Percentiles rank a stretch among this genome's conserved stretches.
Evolutionary conservation across 1,139 yeast species (phyloP).

Genomic region (Hyphopichia fennica): DNA sequence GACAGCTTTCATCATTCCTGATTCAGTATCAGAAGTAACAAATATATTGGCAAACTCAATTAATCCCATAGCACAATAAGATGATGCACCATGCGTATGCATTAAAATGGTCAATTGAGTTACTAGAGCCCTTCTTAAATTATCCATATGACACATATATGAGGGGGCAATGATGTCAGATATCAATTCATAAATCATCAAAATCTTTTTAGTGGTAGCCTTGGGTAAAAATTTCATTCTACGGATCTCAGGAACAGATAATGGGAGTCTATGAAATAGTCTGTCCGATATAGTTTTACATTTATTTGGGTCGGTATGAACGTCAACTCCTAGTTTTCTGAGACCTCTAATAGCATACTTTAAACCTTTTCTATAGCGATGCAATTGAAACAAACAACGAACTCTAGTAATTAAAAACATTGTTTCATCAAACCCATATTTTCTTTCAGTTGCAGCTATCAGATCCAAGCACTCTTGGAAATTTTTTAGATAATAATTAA

Average conservation of each 20-base stretch:
- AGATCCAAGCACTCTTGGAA: slow-evolving; percentile 29
- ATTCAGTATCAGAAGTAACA: slow-evolving; percentile 37
- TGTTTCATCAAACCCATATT: slow-evolving; percentile 27
- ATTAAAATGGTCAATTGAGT: slow-evolving; percentile 24
- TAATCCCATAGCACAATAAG: slow-evolving; percentile 28
- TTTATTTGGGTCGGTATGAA: slow-evolving; percentile 22
- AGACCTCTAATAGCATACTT: slow-evolving; percentile 36
- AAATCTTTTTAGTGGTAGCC: slow-evolving; percentile 27
- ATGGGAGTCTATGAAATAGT: slow-evolving; percentile 34
- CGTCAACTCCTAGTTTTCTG: slow-evolving; percentile 28
- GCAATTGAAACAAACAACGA: slow-evolving; percentile 38
- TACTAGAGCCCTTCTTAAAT: slow-evolving; percentile 23
- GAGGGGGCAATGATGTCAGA: slow-evolving; percentile 40
- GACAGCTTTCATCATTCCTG: slow-evolving; percentile 23
- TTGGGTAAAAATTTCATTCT: slow-evolving; percentile 23
- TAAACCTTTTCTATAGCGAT: slow-evolving; percentile 34
- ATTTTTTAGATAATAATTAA: slow-evolving; percentile 25
- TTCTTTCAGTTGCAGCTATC: slow-evolving; percentile 21
- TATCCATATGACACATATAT: slow-evolving; percentile 23
- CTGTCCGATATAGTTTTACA: slow-evolving; percentile 20
- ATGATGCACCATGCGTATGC: slow-evolving; percentile 24
- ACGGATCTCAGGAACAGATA: slow-evolving; percentile 44
- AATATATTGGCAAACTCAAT: slow-evolving; percentile 35
- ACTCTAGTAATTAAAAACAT: slow-evolving; percentile 37
- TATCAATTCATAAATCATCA: slow-evolving; percentile 44